phyloP scores from a whole-genome alignment of 805 yeast species.

The Komagataella pseudopastoris region DNA sequence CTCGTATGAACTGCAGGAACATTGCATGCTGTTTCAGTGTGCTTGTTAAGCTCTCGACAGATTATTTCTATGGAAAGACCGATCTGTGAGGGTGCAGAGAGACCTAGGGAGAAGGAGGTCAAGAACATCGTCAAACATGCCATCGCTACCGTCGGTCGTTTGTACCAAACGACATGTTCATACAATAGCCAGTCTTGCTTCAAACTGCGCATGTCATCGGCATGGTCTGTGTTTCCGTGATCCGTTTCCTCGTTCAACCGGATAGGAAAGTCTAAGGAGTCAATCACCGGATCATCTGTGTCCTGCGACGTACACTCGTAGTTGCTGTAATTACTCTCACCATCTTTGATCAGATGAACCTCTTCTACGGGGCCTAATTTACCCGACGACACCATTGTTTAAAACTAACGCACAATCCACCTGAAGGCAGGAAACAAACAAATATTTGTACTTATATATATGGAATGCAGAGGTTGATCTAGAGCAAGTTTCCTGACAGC shows the following conservation, averaged over 20 bases:
- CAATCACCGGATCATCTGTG: background rate
- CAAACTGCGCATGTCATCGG: background rate
- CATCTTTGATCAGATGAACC: background rate
- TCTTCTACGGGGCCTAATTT: background rate
- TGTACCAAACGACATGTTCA: background rate
- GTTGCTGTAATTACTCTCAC: background rate
- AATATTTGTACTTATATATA: background rate
- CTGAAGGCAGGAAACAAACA: background rate
- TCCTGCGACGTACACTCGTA: background rate
- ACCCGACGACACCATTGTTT: background rate
- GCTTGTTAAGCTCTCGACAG: background rate
- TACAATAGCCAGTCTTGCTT: background rate
- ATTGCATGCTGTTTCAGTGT: background rate
- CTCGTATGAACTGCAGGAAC: background rate
- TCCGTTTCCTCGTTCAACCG: background rate
- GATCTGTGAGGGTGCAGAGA: background rate
- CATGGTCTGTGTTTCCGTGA: background rate
- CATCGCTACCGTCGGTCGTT: background rate
- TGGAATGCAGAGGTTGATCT: background rate
- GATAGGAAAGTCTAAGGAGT: background rate
- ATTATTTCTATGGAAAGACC: background rate
- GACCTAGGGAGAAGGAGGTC: background rate
- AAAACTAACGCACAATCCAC: background rate
- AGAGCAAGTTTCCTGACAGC: background rate
- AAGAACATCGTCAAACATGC: background rate